Evolutionary conservation across 2,329 filamentous ascomycete genomes (phyloP), one percentile per base, ranked within the genome.

Genomic region (Fusarium vanettenii): DNA sequence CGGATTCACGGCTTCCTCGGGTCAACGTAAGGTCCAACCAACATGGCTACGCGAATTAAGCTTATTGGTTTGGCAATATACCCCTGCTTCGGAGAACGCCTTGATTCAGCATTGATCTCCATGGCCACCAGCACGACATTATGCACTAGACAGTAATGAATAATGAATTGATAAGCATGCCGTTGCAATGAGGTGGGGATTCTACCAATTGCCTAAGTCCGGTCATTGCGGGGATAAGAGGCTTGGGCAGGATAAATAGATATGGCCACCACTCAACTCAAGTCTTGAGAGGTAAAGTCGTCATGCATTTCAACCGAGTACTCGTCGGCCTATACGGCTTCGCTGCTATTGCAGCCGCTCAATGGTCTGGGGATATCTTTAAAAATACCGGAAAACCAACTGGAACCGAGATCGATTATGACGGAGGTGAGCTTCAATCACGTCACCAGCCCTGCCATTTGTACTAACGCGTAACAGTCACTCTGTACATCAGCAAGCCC

Each of bases 401-500:
- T 5, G 70, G 70, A 1, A 22, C 60, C 5, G 45, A 45, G 10
- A 14, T 57, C 18, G 43, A 55, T 7, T 73, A 71, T 5, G 27
- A 73, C 59, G 70, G 70, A 50, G 18, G 61, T 52, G 2, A 63
- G 66, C 20, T 22, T 11, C n/a, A 8, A n/a, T 0, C 29, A 18
- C 25, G 6, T 9, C 10, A 13, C 7, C 0, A 13, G 18, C 22
- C 25, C 22, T 10, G 1, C 5, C 14, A 29, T 16, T 60, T 50
- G 48, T n/a, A 7, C 5, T n/a, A 6, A 14, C 11, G 5, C 9
- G 14, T 1, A 7, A 8, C 18, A 73, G 71, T 73, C 18, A 67
- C 33, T 4, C 18, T 73, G 1, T 73, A 73, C 41, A 59, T 73
- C 2, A 60, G 70, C 6, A 73, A 71, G 14, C 71, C 71, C 1